Base-by-base conservation (phyloP, 768 basidiomycete genomes). In the Suillus luteus region DNA sequence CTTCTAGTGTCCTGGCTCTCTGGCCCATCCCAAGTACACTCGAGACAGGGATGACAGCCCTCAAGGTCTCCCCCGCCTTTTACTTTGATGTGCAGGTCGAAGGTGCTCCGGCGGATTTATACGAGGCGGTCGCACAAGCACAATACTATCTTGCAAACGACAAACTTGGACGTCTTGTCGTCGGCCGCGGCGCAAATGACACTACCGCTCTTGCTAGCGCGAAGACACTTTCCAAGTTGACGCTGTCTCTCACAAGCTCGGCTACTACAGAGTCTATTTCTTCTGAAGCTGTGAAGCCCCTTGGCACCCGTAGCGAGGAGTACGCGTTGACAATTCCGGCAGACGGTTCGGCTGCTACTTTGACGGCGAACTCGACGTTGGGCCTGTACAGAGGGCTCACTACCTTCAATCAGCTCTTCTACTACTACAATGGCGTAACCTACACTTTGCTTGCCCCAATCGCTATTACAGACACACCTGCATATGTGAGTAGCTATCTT, bases 341-440 rank as follows among this genome's bases (percentile, higher is more conserved):
- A 0, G 70, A 80, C 35, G 81, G 79, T 5, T 59, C 69, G 0
- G 44, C 61, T 0, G 85, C 80, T 2, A 74, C 66, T 0, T 67
- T 88, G 14, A 68, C 62, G 0, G 83, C 86, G 11, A 80, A 78
- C 55, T 79, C 81, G 31, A 78, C 82, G 0, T 68, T 87, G 17
- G 86, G 87, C 0, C 69, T 86, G 6, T 77, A 81, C 12, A 75
- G 86, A 31, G 87, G 86, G 0, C 65, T 88, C 58, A 81, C 83
- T 4, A 86, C 86, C 1, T 87, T 88, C 67, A 71, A 75, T 22
- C 84, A 85, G 69, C 66, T 88, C 17, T 85, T 83, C 77, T 87
- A 83, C 64, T 71, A 76, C 24, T 66, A 74, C 46, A 46, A 55
- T 5, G 74, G 65, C 0, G 62, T 63, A 59, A 76, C 71, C 27